Base-by-base conservation (phyloP, 371 early-diverging fungal species). In the Syncephalastrum sp. region DNA sequence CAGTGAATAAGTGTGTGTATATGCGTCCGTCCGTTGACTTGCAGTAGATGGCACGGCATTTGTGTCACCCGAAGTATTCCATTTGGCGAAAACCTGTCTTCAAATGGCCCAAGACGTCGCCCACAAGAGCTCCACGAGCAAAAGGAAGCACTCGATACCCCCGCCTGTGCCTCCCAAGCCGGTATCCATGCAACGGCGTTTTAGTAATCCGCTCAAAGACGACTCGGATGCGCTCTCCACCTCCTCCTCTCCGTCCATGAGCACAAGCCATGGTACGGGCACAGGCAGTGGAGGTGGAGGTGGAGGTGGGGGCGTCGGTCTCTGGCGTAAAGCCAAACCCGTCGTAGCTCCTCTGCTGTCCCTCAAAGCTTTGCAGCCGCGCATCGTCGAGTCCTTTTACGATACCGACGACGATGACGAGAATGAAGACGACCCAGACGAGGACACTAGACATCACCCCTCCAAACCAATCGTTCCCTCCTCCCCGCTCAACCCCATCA, bases 141-240 rank as follows among this genome's bases (percentile, higher is more conserved):
- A 33, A 33, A 33, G 8, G 38, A 33, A 33, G 12, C 38, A 10
- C 38, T 33, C 38, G 0, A 33, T 33, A 43, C 68, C 70, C 17
- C 72, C 76, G n/a, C 76, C 68, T 13, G 47, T 70, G 51, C 76
- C 76, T 10, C 53, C 61, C 13, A 61, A 64, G 47, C 76, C 70
- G 13, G 42, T 29, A 51, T 59, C 49, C 6, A 59, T 53, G 13
- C 44, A 33, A 12, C 38, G 38, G 38, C 38, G 38, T 10, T 33
- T 33, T 33, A 33, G 38, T 10, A 12, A 33, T 10, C 38, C 38
- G 8, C 6, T 10, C 38, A 5, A 10, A 33, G 38, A 33, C 38
- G 38, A 33, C 38, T 33, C 38, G 38, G 38, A 33, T 33, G 38
- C 38, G 12, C 12, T 33, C 10, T 33, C 38, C 10, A 33, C 19